Evolutionary conservation across 768 basidiomycete species (phyloP).

Genomic region (Pulveroboletus sp.): DNA sequence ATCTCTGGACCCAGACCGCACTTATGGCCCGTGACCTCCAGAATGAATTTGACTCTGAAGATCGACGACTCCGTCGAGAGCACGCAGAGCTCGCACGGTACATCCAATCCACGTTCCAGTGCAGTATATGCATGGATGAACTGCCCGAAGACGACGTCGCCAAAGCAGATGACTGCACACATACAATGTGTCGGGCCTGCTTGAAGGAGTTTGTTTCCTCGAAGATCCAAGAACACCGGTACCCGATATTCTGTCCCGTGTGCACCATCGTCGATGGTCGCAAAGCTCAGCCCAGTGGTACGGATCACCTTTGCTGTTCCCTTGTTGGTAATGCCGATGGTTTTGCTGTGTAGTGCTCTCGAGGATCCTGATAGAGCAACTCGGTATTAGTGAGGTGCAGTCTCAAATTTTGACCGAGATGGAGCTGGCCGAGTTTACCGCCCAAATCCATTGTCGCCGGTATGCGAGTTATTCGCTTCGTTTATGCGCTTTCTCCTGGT

Average conservation of each 20-base stretch:
- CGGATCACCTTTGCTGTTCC: conserved; percentile 7
- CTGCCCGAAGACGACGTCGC: conserved; percentile 40
- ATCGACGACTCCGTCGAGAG: conserved; percentile 35
- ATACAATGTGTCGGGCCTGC: conserved; percentile 53
- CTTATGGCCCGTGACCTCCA: conserved; percentile 31
- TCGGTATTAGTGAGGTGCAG: conserved; percentile 43
- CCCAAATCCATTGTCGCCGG: conserved; percentile 48
- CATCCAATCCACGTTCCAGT: conserved; percentile 41
- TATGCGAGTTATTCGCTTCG: conserved; percentile 19
- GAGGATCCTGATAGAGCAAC: conserved; percentile 35
- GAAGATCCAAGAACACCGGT: conserved; percentile 49
- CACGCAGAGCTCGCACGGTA: conserved; percentile 23
- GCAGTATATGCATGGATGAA: conserved; percentile 54
- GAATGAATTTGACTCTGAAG: conserved; percentile 38
- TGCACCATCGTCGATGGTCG: conserved; percentile 36
- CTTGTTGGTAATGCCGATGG: not conserved
- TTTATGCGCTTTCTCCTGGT: too few species aligned
- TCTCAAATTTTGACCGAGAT: conserved; percentile 42
- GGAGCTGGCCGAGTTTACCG: conserved; percentile 40
- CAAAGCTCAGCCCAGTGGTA: conserved; percentile 30
- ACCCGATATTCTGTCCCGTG: conserved; percentile 58
- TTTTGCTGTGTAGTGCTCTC: conserved; percentile 33
- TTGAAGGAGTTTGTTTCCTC: conserved; percentile 38
- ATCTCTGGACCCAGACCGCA: conserved; percentile 4
- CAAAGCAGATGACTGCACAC: conserved; percentile 41